These are phyloP conservation scores for Spathaspora gorwiae DNA, from an alignment of 805 yeast species.

Conservation along the genomic window DNA sequence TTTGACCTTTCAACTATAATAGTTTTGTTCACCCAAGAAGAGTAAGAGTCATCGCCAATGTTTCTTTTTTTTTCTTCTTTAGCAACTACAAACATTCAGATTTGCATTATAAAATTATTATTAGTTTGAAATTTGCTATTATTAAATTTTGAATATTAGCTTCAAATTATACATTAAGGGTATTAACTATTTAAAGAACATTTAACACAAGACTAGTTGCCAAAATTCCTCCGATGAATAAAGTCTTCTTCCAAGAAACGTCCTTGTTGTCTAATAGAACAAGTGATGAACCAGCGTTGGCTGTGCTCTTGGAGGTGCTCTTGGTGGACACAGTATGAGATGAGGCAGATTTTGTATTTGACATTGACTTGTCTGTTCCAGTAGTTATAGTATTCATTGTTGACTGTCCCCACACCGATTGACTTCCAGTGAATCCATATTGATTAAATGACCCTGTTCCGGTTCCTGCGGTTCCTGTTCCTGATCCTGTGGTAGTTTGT, in stretches of 20 bases:
- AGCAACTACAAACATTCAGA: too few species aligned
- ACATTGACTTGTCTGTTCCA: constrained; percentile 1
- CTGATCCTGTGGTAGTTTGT: background rate
- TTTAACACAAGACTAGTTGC: constrained; percentile 14
- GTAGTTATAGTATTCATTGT: background rate
- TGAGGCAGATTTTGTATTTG: constrained; percentile 7
- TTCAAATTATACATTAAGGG: too few species aligned
- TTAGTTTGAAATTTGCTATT: too few species aligned
- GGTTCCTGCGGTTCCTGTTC: constrained; percentile 5
- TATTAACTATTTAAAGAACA: constrained; percentile 3
- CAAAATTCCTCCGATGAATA: constrained; percentile 12
- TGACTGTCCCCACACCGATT: constrained; percentile 25
- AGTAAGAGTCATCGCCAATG: too few species aligned
- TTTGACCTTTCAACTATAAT: too few species aligned
- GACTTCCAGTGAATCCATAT: constrained; percentile 40
- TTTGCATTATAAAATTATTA: too few species aligned
- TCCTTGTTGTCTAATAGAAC: constrained; percentile 6
- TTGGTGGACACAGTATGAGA: constrained; percentile 12
- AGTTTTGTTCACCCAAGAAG: too few species aligned
- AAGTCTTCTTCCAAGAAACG: constrained; percentile 10
- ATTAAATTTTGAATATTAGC: too few species aligned
- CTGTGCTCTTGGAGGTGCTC: constrained; percentile 15
- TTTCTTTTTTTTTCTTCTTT: too few species aligned
- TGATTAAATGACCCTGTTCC: constrained; percentile 24
- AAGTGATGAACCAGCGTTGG: constrained; percentile 12